Base-by-base conservation (phyloP, 164 flowering plant genomes). In the Litsea cubeba region DNA sequence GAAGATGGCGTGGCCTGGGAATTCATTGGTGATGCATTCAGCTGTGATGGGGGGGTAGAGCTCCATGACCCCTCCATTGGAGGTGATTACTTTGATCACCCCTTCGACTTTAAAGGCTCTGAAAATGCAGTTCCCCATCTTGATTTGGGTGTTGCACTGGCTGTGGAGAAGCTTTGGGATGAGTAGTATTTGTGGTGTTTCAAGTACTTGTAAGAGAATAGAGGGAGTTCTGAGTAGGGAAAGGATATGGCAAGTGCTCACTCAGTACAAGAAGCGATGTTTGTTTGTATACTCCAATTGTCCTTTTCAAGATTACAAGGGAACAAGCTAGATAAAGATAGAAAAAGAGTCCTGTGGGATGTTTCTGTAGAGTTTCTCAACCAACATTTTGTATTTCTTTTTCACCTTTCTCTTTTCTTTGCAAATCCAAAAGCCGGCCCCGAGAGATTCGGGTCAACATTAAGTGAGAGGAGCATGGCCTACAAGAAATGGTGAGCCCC, bases 1-100 rank as follows among this genome's bases (percentile, higher is more conserved):
- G 82, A 84, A 90, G 28, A 94, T 81, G 22, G 83, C 92, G 58
- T 92, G 93, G 50, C 90, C 89, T 0, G 97, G 93, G 77, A 92
- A 91, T 66, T 88, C 92, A 6, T 81, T 77, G 24, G 94, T 84
- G 80, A 94, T 90, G 78, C 75, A 80, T 6, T 85, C 87, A 5
- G 80, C 92, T 0, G 90, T 85, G 11, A 90, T 70, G 4, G 97
- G 96, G 0, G 85, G 71, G 70, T 66, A 71, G 70, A 94, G 85
- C 76, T 94, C 98, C 97, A 94, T 91, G 17, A 91, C 76, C 3
- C 93, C 98, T 15, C 98, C 98, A 58, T 83, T 84, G 8, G 90
- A 79, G 7, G 86, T 90, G 17, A 86, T 75, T 8, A 94, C 96
- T 76, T 83, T 89, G 69, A 90, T 78, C 12, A 72, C 83, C n/a